Evolutionary conservation across 2,329 filamentous ascomycete genomes (phyloP).

Genomic region (Exophiala alcalophila): DNA sequence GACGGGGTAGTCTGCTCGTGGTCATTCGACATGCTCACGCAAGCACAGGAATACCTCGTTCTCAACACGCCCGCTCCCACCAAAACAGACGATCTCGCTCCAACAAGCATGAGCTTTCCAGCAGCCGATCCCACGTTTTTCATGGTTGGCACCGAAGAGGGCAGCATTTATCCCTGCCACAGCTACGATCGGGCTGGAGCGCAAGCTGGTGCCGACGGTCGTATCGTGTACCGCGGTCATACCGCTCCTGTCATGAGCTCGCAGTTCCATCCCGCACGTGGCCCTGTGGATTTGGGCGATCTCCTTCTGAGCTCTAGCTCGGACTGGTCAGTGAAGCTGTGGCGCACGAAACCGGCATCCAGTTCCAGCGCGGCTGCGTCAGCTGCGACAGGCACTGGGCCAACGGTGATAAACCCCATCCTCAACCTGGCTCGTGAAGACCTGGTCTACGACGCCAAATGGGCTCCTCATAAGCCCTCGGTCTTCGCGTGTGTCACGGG

Average conservation of each 20-base stretch:
- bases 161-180: slow-evolving; percentile 92
- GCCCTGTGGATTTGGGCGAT: slow-evolving; percentile 90
- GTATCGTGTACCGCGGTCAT: slow-evolving; percentile 85
- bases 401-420: slow-evolving; percentile 65
- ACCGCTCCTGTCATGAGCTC: slow-evolving; percentile 93
- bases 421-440: slow-evolving; percentile 92
- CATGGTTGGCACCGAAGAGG: slow-evolving; percentile 94
- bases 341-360: slow-evolving; percentile 70
- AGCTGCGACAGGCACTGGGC: slow-evolving; percentile 29
- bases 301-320: slow-evolving; percentile 87
- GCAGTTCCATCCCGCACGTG: slow-evolving; percentile 88
- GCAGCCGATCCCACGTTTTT: slow-evolving; percentile 96
- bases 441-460: slow-evolving; percentile 91
- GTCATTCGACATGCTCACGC: slow-evolving; percentile 96
- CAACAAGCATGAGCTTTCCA: slow-evolving; percentile 92
- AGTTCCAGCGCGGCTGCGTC: slow-evolving; percentile 45
- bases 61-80: slow-evolving; percentile 79
- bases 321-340: slow-evolving; percentile 96
- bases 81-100: slow-evolving; percentile 90
- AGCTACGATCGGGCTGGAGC: slow-evolving; percentile 95
- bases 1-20: slow-evolving; percentile 96
- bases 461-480: slow-evolving; percentile 90
- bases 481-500: slow-evolving; percentile 95
- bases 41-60: slow-evolving; percentile 91
- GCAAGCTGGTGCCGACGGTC: slow-evolving; percentile 89